Base-by-base conservation (phyloP, 495 filamentous ascomycete genomes). In the Pseudomonodictys pantanalensis region DNA sequence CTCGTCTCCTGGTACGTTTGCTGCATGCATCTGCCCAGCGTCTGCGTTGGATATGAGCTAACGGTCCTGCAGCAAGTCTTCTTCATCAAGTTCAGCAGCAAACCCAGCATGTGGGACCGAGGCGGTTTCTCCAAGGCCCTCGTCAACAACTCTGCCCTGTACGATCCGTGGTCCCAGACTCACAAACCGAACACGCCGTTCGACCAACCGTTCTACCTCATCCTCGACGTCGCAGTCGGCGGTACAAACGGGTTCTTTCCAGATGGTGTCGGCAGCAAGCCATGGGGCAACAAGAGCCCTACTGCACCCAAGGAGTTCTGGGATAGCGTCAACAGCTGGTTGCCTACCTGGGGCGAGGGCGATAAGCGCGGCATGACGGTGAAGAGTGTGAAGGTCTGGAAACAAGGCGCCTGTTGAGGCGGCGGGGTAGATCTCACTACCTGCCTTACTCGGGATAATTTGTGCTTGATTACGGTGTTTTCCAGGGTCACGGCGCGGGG, bases 311-410 rank as follows among this genome's bases (percentile, higher is more conserved):
- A 56, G 52, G 63, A 63, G 41, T 69, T 69, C 41, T 69, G 63
- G 63, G 59, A 66, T 26, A 58, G 47, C 22, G 26, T 50, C 24
- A 3, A n/a, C 17, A 12, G 39, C 10, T 69, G 66, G 66, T 39
- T 42, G 17, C 30, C 49, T 6, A 66, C 63, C 5, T 69, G 66
- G 66, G 63, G 63, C 18, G 47, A 63, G 39, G 66, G 66, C n/a
- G 48, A 57, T 22, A 55, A 56, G 35, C 53, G 59, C 1, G 66
- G 66, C 2, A 20, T 69, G 20, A 66, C 66, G 30, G 66, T 69
- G 12, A 59, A 64, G 63, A 63, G 50, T 26, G 66, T 69, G 20
- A 69, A 66, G 56, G 66, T 69, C 63, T 69, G 60, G 58, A 59
- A 64, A 29, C 29, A 69, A 54, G 66, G 66, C 33, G 44, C 43